These are phyloP conservation scores for Physaria fendleri DNA, from an alignment of 345 rosid genomes.

Conservation along the genomic window DNA sequence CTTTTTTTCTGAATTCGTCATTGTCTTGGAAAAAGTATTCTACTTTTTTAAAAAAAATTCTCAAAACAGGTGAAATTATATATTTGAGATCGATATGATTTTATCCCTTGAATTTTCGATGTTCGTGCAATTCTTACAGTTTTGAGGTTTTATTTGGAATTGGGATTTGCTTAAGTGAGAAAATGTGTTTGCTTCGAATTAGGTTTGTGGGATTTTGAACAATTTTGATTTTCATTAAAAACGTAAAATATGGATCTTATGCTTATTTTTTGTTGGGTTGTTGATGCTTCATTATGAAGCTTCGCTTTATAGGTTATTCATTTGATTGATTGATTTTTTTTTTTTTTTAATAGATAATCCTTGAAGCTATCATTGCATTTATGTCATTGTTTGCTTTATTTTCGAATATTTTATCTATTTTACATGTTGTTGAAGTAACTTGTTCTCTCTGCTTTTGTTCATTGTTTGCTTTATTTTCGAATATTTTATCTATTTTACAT, in stretches of 20 bases:
- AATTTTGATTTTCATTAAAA: neutral
- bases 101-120: neutral
- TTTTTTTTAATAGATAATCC: neutral
- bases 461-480: slow-evolving; percentile 2
- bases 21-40: neutral
- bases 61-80: neutral
- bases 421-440: neutral
- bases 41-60: no score
- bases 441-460: no score
- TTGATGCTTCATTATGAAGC: slow-evolving; percentile 13
- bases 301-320: slow-evolving; percentile 4
- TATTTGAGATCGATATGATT: neutral
- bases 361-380: slow-evolving; percentile 3
- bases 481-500: neutral
- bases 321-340: neutral
- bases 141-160: neutral
- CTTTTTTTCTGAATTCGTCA: slow-evolving; percentile 1
- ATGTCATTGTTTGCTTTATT: slow-evolving; percentile 9
- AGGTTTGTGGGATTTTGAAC: neutral
- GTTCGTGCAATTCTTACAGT: neutral
- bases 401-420: neutral
- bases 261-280: neutral
- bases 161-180: neutral
- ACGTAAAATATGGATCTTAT: slow-evolving; percentile 22
- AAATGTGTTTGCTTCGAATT: slow-evolving; percentile 6